These are phyloP conservation scores for Nasturtium officinale DNA, from an alignment of 345 rosid genomes.

Conservation along the genomic window DNA sequence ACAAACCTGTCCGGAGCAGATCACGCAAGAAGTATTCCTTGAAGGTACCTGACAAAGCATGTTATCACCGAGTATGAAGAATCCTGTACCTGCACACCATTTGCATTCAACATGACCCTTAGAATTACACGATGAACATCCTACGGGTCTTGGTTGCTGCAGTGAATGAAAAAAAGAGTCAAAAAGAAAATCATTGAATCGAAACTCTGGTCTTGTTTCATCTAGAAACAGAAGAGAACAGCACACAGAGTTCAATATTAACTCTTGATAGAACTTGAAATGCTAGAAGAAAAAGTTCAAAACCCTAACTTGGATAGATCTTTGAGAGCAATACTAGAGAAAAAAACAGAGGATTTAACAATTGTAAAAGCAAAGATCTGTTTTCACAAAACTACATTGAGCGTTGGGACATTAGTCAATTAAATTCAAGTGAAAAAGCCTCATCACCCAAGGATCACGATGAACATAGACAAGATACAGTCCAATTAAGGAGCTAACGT, in stretches of 20 bases:
- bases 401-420: background rate
- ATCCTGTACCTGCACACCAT: slow-evolving; percentile 93
- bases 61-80: slow-evolving; percentile 86
- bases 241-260: too few species aligned
- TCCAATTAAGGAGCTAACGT: background rate
- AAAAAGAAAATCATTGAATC: background rate
- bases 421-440: too few species aligned
- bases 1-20: slow-evolving; percentile 80
- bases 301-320: background rate
- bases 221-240: too few species aligned
- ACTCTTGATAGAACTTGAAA: too few species aligned
- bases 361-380: background rate
- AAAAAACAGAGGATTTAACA: background rate
- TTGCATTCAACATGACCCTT: slow-evolving; percentile 81
- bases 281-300: background rate
- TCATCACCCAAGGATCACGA: background rate
- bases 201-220: background rate
- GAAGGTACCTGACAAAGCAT: slow-evolving; percentile 97
- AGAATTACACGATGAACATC: slow-evolving; percentile 68
- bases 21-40: slow-evolving; percentile 76
- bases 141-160: slow-evolving; percentile 85
- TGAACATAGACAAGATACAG: background rate
- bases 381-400: too few species aligned
- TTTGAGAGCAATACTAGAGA: background rate
- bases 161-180: slow-evolving; percentile 1